Evolutionary conservation across 2,329 filamentous ascomycete species (phyloP).

Genomic region (Helotiales sp.): DNA sequence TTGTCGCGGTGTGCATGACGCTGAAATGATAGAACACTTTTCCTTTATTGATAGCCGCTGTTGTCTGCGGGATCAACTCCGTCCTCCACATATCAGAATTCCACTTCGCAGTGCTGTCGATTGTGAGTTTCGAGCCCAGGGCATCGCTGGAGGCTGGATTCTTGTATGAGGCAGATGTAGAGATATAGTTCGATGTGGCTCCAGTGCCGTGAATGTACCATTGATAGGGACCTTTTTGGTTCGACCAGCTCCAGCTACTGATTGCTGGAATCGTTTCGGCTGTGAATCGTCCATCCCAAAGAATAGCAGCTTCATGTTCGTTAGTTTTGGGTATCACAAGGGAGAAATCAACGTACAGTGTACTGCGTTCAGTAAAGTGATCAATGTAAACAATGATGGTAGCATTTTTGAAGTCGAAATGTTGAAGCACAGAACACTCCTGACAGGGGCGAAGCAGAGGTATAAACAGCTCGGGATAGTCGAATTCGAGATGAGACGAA

Average conservation of each 20-base stretch:
- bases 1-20: slow-evolving; percentile 61
- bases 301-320: slow-evolving; percentile 43
- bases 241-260: slow-evolving; percentile 67
- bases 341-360: background rate
- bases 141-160: slow-evolving; percentile 56
- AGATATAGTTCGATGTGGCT: slow-evolving; percentile 44
- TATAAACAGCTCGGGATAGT: background rate
- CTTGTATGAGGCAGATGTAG: slow-evolving; percentile 55
- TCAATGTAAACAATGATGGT: background rate
- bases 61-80: slow-evolving; percentile 75
- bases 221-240: slow-evolving; percentile 71
- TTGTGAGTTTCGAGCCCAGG: slow-evolving; percentile 71
- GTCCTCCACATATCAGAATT: slow-evolving; percentile 74
- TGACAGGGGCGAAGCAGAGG: background rate
- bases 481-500: background rate
- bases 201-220: slow-evolving; percentile 75
- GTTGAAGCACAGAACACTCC: background rate
- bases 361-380: background rate
- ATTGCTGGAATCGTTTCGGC: slow-evolving; percentile 60
- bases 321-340: background rate
- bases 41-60: slow-evolving; percentile 65
- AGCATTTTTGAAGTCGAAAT: background rate
- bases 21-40: slow-evolving; percentile 76
- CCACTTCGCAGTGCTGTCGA: slow-evolving; percentile 69
- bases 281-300: slow-evolving; percentile 72